Conservation (phyloP, 805 yeast species). For the Candida tallmaniae region DNA sequence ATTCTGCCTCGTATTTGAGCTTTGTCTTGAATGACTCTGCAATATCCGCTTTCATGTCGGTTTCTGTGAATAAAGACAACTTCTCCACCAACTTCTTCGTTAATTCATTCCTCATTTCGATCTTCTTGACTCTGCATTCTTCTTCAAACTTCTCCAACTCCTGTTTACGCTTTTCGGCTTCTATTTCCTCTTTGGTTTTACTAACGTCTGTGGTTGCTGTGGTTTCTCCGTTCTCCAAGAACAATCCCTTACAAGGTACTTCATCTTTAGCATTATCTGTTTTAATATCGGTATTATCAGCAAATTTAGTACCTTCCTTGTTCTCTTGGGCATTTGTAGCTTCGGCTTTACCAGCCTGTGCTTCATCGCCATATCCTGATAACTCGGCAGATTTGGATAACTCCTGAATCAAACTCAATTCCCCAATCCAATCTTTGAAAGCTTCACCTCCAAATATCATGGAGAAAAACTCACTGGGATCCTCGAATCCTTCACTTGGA, state of each 20-base stretch:
- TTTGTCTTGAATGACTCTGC: constrained; percentile 52
- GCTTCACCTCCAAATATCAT: constrained; percentile 82
- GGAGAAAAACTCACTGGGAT: constrained; percentile 80
- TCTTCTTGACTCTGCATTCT: constrained; percentile 64
- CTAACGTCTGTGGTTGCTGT: neutral
- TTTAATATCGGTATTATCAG: neutral
- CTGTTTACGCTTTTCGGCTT: constrained; percentile 42
- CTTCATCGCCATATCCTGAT: constrained; percentile 32
- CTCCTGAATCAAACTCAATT: constrained; percentile 49
- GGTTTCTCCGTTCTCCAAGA: neutral
- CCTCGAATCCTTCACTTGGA: constrained; percentile 61
- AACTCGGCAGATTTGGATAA: constrained; percentile 40
- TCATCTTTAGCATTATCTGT: neutral
- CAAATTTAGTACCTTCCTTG: neutral
- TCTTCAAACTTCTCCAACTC: constrained; percentile 68
- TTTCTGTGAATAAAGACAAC: constrained; percentile 40
- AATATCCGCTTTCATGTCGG: constrained; percentile 43
- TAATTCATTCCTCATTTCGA: constrained; percentile 60
- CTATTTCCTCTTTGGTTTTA: constrained; percentile 23
- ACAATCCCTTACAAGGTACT: neutral
- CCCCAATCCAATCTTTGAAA: constrained; percentile 82
- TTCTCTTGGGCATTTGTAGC: constrained; percentile 1
- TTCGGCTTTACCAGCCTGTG: constrained; percentile 10
- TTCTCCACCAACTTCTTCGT: constrained; percentile 49
- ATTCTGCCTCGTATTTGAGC: constrained; percentile 77